Base-by-base conservation (phyloP, 2,329 filamentous ascomycete species). In the Phaeosphaeriaceae sp. region DNA sequence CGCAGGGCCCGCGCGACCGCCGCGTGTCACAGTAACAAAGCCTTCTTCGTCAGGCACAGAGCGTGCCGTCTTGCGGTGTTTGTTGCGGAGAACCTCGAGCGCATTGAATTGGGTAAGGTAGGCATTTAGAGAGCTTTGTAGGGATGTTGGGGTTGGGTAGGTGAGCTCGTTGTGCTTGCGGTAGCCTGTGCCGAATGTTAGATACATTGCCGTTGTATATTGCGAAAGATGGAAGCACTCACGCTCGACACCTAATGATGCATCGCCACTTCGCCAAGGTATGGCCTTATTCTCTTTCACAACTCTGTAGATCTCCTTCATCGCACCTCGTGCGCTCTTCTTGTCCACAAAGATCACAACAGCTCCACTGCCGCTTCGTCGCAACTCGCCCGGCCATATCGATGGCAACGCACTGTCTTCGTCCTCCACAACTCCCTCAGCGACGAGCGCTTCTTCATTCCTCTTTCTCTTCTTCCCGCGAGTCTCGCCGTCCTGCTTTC, bases 1-100 rank as follows among this genome's bases (percentile, higher is more conserved):
- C 1, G 91, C 93, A 1, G 91, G 88, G n/a, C 89, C 90, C 7
- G 84, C 84, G 58, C 85, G 84, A 1, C 70, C 91, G 24, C 93
- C 93, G 54, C 91, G 86, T 1, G 89, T 91, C 22, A 99, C 95
- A 3, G 93, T 98, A 49, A 98, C 86, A 75, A 99, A 99, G 1
- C 95, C 95, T 76, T 99, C 95, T 72, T 92, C 93, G 76, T 99
- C 95, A 0, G 94, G 92, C 70, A 92, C 89, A 66, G 90, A 89
- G 60, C 91, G 88, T 60, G 89, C 81, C 54, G 85, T 73, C 80
- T 90, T 73, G 82, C 84, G 79, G 81, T 88, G 64, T 72, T 84
- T 67, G 82, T 89, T 78, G 83, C 89, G 79, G 77, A 87, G 83
- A 85, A 91, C 80, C 83, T 91, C 80, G 73, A 86, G 80, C 84